Evolutionary conservation across 331 rosid species (phyloP).

Genomic region (Ulmus americana): DNA sequence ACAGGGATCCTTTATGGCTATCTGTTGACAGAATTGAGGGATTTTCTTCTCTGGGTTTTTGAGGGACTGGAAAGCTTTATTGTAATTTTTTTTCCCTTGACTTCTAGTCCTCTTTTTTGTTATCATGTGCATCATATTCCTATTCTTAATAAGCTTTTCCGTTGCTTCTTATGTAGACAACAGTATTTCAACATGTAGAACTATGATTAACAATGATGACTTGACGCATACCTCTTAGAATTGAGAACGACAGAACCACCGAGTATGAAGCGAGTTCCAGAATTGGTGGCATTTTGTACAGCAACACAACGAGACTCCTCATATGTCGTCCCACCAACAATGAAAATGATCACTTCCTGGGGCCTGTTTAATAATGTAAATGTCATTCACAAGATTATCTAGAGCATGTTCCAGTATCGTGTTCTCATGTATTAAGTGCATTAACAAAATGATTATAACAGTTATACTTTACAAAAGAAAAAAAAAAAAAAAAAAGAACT

Average conservation of each 20-base stretch:
- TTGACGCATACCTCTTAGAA: constrained; percentile 66
- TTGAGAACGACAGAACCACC: constrained; percentile 84
- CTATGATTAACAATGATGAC: not conserved
- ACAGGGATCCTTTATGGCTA: too few species aligned
- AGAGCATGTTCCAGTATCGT: not conserved
- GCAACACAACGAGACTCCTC: constrained; percentile 89
- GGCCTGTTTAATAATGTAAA: constrained; percentile 49
- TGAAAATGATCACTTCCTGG: constrained; percentile 83
- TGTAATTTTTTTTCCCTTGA: too few species aligned
- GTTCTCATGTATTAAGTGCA: not conserved
- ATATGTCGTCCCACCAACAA: constrained; percentile 94
- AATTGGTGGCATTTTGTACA: constrained; percentile 62
- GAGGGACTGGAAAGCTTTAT: too few species aligned
- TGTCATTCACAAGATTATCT: constrained; percentile 12
- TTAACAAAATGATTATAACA: not conserved
- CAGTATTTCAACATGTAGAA: too few species aligned
- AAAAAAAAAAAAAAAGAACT: too few species aligned
- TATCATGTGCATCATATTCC: too few species aligned
- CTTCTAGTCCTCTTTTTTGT: too few species aligned
- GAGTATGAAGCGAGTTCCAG: constrained; percentile 74
- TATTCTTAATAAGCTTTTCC: too few species aligned
- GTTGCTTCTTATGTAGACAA: too few species aligned
- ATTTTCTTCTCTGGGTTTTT: too few species aligned
- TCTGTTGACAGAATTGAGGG: too few species aligned
- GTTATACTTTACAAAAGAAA: not conserved